phyloP scores from a whole-genome alignment of 352 stramenopile genomes.

The Phytophthora sojae region DNA sequence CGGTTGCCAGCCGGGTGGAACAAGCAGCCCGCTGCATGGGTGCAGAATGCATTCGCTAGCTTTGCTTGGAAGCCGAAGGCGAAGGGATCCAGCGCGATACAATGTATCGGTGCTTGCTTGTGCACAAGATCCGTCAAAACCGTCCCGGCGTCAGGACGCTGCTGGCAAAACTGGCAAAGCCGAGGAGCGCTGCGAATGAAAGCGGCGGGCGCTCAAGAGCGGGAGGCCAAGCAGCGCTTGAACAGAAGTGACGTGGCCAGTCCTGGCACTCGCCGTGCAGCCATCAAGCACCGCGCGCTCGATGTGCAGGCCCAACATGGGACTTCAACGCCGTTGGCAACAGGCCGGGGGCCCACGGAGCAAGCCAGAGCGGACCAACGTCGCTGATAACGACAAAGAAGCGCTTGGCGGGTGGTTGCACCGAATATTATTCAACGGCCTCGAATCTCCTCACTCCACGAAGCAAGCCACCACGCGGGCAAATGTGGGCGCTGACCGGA shows the following conservation, averaged over 20 bases:
- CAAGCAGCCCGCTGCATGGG: conserved; percentile 5
- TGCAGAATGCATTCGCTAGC: neutral
- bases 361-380: conserved; percentile 31
- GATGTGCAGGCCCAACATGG: conserved; percentile 17
- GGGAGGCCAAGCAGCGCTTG: neutral
- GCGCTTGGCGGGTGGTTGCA: conserved; percentile 15
- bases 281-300: conserved; percentile 17
- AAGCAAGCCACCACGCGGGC: neutral
- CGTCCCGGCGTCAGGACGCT: neutral
- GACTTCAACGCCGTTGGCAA: too few relatives aligned
- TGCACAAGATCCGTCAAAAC: neutral
- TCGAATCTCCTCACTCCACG: neutral
- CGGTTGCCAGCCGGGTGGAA: conserved; percentile 6
- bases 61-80: too few relatives aligned
- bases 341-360: neutral
- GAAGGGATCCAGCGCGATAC: too few relatives aligned
- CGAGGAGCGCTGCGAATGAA: conserved; percentile 11
- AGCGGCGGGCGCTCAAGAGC: conserved; percentile 2
- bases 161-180: conserved; percentile 10
- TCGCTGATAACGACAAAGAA: conserved; percentile 29
- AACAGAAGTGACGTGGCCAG: conserved; percentile 15
- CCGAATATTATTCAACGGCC: conserved; percentile 5
- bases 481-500: conserved; percentile 11
- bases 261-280: conserved; percentile 24
- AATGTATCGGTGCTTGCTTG: neutral